Evolutionary conservation across 305 asterid species (phyloP).

Genomic region (Coffea humblotiana): DNA sequence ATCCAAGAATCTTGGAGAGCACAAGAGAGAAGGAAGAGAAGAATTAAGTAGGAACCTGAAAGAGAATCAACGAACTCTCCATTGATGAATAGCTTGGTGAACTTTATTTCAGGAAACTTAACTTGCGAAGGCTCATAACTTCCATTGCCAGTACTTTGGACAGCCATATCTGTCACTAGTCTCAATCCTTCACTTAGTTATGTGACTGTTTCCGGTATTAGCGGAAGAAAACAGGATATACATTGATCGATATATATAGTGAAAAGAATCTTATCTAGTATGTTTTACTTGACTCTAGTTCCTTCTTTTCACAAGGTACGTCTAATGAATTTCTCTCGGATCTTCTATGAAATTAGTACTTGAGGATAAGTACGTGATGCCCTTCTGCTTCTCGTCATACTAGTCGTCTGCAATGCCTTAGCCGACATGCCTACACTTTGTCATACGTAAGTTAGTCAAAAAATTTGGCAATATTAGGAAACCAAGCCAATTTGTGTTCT

Average conservation of each 20-base stretch:
- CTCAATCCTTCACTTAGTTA: background rate
- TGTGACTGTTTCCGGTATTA: background rate
- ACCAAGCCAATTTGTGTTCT: too few species aligned
- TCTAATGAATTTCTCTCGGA: too few species aligned
- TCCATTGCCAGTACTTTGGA: constrained; percentile 25
- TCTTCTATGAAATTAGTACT: too few species aligned
- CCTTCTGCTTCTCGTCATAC: too few species aligned
- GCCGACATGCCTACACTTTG: too few species aligned
- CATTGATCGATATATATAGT: background rate
- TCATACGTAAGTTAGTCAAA: too few species aligned
- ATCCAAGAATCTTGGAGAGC: background rate
- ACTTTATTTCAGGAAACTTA: constrained; percentile 30
- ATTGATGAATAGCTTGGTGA: constrained; percentile 41
- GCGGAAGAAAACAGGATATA: background rate
- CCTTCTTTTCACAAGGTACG: too few species aligned
- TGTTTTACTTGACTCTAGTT: too few species aligned
- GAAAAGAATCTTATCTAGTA: too few species aligned
- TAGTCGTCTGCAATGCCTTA: too few species aligned
- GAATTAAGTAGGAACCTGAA: constrained; percentile 21
- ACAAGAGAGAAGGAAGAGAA: background rate
- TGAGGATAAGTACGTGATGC: too few species aligned
- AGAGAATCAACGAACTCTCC: constrained; percentile 35
- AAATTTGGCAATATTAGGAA: too few species aligned
- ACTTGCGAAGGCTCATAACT: background rate
- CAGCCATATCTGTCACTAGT: constrained; percentile 17